Evolutionary conservation across 1,139 yeast genomes (phyloP).

Genomic region (Suzukiozyma palmioleophila): DNA sequence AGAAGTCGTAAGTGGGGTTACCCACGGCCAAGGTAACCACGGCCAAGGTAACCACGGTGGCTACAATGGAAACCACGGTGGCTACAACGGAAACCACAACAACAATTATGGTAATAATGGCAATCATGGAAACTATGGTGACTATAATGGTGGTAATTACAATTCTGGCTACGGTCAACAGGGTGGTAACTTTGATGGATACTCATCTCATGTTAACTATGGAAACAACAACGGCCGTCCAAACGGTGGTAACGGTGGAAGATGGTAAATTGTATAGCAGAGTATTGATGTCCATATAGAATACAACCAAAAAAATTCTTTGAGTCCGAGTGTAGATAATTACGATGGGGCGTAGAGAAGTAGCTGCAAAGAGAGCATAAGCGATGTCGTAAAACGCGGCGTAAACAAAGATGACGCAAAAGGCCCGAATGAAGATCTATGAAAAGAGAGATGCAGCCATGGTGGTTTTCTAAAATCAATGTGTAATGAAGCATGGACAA

Average conservation of each 20-base stretch:
- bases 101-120: slow-evolving; percentile 8
- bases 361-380: too few species aligned
- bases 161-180: not conserved
- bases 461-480: too few species aligned
- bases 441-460: too few species aligned
- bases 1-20: slow-evolving; percentile 7
- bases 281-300: too few species aligned
- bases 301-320: too few species aligned
- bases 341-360: too few species aligned
- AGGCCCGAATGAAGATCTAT: too few species aligned
- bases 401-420: too few species aligned
- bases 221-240: not conserved
- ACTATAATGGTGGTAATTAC: slow-evolving; percentile 2
- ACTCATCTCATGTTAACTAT: slow-evolving; percentile 1
- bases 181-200: slow-evolving; percentile 3
- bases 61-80: not conserved
- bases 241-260: not conserved
- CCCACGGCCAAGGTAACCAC: slow-evolving; percentile 1
- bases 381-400: too few species aligned
- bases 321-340: too few species aligned
- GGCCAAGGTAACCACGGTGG: not conserved
- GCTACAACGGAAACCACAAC: not conserved
- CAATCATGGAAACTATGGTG: slow-evolving; percentile 6
- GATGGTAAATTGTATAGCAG: not conserved
- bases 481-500: too few species aligned